Evolutionary conservation across 139 green algal genomes (phyloP), one percentile per base, ranked within the genome.

Genomic region (Desmodesmus armatus): DNA sequence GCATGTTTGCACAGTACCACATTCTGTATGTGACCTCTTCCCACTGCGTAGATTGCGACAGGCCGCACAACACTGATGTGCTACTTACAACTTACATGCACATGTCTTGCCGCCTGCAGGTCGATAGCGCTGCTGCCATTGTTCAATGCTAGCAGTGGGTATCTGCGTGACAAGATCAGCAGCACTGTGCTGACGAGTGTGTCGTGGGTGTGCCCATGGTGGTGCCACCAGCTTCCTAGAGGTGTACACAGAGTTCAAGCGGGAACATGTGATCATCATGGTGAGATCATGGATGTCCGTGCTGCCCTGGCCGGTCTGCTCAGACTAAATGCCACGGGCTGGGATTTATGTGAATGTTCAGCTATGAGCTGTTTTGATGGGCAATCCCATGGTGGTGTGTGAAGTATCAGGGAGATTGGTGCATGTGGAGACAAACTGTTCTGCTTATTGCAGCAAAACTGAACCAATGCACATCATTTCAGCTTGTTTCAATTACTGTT

Each of bases 81-180:
- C 62, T 39, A 19, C 62, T 19, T 40, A 11, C 62, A 29, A 17
- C 62, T 19, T 21, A 17, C 2, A 17, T 11, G 19, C n/a, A 35
- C 2, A 17, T 71, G 25, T 19, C 62, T 71, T n/a, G n/a, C n/a
- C 29, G 43, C 17, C 29, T 77, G 6, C 66, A 86, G 80, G 67
- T 86, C 82, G 13, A 2, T 63, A 2, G 82, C 82, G 15, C 39
- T 87, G 53, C 71, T 87, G 29, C 71, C 82, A n/a, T 43, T 87
- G 39, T 87, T 87, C 58, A 82, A 74, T 40, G 25, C 35, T 3
- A 78, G 40, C 71, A 75, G 82, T 39, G 82, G 82, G 37, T 87
- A 87, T 71, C 53, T 82, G 15, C 31, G 5, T 2, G n/a, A 82
- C 71, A 87, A 87, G 70, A 87, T 87, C 82, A 87, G 82, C 71